Evolutionary conservation across 345 rosid species (phyloP), one percentile per base, ranked within the genome.

Genomic region (Schrenkiella parvula): DNA sequence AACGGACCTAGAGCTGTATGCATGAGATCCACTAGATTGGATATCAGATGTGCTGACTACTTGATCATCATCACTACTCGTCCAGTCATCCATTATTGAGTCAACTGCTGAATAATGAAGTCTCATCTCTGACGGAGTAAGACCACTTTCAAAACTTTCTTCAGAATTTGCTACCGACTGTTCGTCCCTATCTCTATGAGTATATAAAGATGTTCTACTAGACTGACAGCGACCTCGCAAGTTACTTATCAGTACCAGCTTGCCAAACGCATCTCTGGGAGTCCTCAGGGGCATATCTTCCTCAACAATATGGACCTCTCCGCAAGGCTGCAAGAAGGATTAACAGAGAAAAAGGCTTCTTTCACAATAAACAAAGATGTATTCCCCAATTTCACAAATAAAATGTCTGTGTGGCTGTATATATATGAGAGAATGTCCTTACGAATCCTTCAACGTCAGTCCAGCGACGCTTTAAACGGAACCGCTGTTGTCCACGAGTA

Each of bases 401-500:
- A 53, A 2, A 4, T 41, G 1, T 17, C 0, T 8, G 22, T 21
- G 17, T 23, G 25, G 17, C 15, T 46, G 70, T 52, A 10, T 17
- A 43, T 67, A 14, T 62, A 26, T 37, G 60, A 62, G 38, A 15
- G 29, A 43, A 70, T 64, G 31, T 76, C 18, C 97, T 79, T 80
- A 91, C 99, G 80, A 83, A 90, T 85, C 98, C 96, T 79, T 86
- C 99, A 14, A 38, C 89, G 69, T 91, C 99, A 76, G 82, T 83
- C 96, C 95, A 91, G 51, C 81, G 80, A 17, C 86, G 93, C 78
- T 72, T 88, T 65, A 95, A 52, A 68, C 70, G 85, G 78, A 91
- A 91, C 42, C 99, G 87, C 69, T 95, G 99, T 62, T 87, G 89
- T 39, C 99, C 99, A 48, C 96, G 97, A 73, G 97, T 88, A 54